Evolutionary conservation across 257 asterid species (phyloP).

Genomic region (Fraxinus cuspidata): DNA sequence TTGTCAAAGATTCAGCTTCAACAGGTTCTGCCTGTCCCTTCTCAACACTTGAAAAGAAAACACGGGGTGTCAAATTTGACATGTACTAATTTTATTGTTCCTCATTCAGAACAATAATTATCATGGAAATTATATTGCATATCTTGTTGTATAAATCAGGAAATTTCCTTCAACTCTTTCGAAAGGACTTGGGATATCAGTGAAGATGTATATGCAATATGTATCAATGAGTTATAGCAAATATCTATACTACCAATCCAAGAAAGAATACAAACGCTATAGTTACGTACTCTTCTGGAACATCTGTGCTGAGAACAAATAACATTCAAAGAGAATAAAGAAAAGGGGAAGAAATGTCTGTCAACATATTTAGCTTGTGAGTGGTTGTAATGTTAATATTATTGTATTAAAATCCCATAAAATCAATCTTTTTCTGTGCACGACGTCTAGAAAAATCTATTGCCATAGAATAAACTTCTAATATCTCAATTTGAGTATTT

Average conservation of each 20-base stretch:
- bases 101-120: constrained; percentile 5
- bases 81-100: constrained; percentile 11
- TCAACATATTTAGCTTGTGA: constrained; percentile 3
- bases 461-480: constrained; percentile 4
- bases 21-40: constrained; percentile 74
- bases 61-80: neutral
- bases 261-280: neutral
- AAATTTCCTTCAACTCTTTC: neutral
- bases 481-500: constrained; percentile 4
- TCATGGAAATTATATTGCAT: neutral
- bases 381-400: constrained; percentile 7
- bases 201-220: neutral
- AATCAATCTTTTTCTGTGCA: neutral
- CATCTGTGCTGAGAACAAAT: constrained; percentile 11
- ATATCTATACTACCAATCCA: constrained; percentile 6
- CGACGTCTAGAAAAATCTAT: neutral
- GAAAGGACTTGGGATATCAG: neutral
- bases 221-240: constrained; percentile 8
- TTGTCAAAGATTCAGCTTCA: constrained; percentile 66
- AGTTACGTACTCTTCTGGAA: neutral
- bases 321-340: neutral
- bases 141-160: neutral
- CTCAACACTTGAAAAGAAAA: constrained; percentile 48
- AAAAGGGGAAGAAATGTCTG: neutral
- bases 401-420: neutral